A percentile compares a stretch with the other conserved stretches of the same genome.
These are phyloP conservation scores for Centella asiatica DNA, from an alignment of 129 eudicot genomes.

Conservation along the genomic window DNA sequence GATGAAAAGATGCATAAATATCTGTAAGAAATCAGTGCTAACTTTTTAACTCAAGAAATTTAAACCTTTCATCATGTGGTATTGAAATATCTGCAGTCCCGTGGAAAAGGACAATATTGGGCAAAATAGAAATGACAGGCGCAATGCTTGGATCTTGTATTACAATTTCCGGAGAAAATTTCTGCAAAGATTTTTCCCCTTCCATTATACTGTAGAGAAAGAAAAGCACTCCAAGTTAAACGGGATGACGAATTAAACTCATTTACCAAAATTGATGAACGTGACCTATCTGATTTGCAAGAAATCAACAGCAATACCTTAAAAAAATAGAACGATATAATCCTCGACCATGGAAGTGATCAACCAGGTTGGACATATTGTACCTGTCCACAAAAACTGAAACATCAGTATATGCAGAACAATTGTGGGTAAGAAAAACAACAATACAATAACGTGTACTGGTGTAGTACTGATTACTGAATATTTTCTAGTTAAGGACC, in stretches of 20 bases:
- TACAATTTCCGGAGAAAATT: constrained; percentile 72
- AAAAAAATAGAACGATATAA: constrained; percentile 84
- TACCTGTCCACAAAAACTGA: constrained; percentile 40
- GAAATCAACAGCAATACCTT: constrained; percentile 36
- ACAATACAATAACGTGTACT: no score
- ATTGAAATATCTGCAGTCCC: constrained; percentile 87
- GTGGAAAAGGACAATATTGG: constrained; percentile 80
- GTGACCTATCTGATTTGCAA: constrained; percentile 1
- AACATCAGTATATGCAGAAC: background rate
- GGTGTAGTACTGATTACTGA: no score
- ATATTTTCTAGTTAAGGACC: no score
- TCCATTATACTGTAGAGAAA: constrained; percentile 77
- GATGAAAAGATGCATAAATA: background rate
- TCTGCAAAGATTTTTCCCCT: constrained; percentile 62
- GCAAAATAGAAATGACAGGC: constrained; percentile 45
- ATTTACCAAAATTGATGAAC: background rate
- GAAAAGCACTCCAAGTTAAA: constrained; percentile 1
- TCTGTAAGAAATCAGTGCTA: background rate
- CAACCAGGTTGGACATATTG: constrained; percentile 69
- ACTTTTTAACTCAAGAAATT: background rate
- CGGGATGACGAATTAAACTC: no score
- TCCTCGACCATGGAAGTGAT: constrained; percentile 85
- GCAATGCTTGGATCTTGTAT: constrained; percentile 45
- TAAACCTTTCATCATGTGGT: constrained; percentile 73
- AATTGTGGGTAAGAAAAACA: background rate